Evolutionary conservation across 208 protist genomes (phyloP), one percentile per base, ranked within the genome.

Genomic region (Leishmania turanica): DNA sequence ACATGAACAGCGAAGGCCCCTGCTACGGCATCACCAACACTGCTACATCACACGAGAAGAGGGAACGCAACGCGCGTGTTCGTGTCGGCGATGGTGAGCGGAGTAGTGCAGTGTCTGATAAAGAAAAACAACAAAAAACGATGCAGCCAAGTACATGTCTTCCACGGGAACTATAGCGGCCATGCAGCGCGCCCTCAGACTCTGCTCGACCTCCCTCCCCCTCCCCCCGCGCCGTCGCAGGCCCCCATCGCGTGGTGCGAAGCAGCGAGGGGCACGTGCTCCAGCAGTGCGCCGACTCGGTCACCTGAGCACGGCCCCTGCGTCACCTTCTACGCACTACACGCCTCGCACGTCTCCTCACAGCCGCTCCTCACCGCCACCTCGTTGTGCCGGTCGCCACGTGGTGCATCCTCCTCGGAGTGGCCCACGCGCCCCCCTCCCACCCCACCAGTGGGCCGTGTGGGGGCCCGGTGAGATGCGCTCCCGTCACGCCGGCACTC

Each of bases 141-240:
- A 65, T 11, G n/a, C 21, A 65, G 65, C 37, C 17, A 5, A 40
- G 65, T 11, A 24, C 0, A 15, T 45, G 8, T 0, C 45, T 47
- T 47, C 45, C 0, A 47, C 45, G 9, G 0, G 45, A 8, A 1
- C 45, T 1, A 11, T 8, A n/a, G n/a, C 51, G 2, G 0, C 2
- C 51, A 21, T 54, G 17, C 51, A 54, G 51, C 51, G 2, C 17
- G 51, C 1, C 17, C 17, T 21, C 51, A 5, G 9, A 54, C 51
- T 13, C 51, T 54, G 51, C 9, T 54, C 51, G 51, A 5, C 51
- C 13, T 54, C 51, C 51, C 51, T 62, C 56, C 24, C 0, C 0
- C 56, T 9, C 21, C 21, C 56, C 24, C 7, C 56, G 13, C 56
- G 1, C 24, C 56, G 13, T 9, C 56, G 31, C 56, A 62, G 24